Evolutionary conservation across 306 rosid genomes (phyloP).

Genomic region (Hylodesmum podocarpum): DNA sequence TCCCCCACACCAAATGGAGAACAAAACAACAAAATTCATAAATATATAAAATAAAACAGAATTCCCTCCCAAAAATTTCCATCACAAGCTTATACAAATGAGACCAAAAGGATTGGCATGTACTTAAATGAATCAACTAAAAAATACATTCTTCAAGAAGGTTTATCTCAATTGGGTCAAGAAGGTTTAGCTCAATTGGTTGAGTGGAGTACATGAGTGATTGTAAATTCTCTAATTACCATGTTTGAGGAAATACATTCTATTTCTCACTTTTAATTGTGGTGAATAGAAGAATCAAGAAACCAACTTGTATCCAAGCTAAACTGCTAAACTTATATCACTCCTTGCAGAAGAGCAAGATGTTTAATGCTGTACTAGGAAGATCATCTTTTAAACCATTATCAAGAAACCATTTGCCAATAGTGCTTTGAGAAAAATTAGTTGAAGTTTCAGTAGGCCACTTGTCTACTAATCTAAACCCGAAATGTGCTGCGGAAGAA

Average conservation of each 20-base stretch:
- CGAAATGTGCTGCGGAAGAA: slow-evolving; percentile 57
- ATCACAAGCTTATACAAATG: slow-evolving; percentile 4
- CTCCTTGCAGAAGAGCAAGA: slow-evolving; percentile 59
- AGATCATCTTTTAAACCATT: slow-evolving; percentile 43
- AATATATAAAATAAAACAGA: neutral
- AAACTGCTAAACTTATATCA: slow-evolving; percentile 27
- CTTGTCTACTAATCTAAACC: slow-evolving; percentile 68
- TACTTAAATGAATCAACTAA: slow-evolving; percentile 20
- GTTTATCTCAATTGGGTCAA: too few species aligned
- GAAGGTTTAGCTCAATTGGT: too few species aligned
- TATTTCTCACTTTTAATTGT: slow-evolving; percentile 23
- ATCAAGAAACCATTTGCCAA: slow-evolving; percentile 60
- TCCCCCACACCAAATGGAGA: neutral
- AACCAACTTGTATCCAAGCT: slow-evolving; percentile 18
- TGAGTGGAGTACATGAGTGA: too few species aligned
- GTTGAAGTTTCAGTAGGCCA: slow-evolving; percentile 54
- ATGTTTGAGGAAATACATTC: neutral
- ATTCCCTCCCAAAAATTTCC: neutral
- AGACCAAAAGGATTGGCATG: neutral
- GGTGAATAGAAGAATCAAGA: slow-evolving; percentile 30
- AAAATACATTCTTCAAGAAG: too few species aligned
- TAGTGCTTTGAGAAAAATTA: slow-evolving; percentile 36
- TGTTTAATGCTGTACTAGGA: slow-evolving; percentile 59
- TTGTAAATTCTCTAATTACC: too few species aligned
- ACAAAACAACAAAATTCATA: neutral